Evolutionary conservation across 1,139 yeast species (phyloP), one percentile per base, ranked within the genome.

Genomic region (Geotrichum bryndzae): DNA sequence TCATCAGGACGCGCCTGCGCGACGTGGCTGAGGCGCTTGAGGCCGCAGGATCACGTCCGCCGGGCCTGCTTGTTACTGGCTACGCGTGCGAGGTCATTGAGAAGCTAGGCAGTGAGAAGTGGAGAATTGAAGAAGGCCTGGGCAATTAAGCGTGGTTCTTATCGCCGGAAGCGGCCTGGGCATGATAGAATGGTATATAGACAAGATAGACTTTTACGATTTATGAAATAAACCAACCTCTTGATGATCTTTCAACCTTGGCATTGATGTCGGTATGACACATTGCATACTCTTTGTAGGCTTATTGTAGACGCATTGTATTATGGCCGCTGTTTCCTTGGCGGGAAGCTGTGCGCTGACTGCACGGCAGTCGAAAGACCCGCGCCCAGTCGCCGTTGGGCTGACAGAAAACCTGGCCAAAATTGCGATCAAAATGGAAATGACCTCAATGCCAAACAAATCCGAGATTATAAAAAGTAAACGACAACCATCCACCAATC

Each of bases 1-100:
- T 92, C 13, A 85, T 92, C 3, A 79, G 96, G 66, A 89, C 97
- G 0, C 81, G 84, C 1, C 76, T 94, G 59, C 79, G 80, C 57
- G 76, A 86, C 65, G 84, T 91, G 1, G 87, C 86, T 0, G 84
- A 80, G 41, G 96, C 95, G 0, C 83, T 91, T 1, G 88, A 87
- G 66, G 83, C 82, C n/a, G 83, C 85, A 58, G 98, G 97, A 0
- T 87, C 95, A 13, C 80, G 97, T 65, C 99, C 99, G 0, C 99
- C 99, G 0, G 98, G 99, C 0, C 77, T 94, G 63, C 78, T 94
- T 55, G 87, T 94, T 1, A 83, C 91, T 1, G 98, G 99, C 0
- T 79, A 82, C 67, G 88, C 96, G 0, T 91, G 97, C 69, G 83
- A 82, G 35, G 90, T 87, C 0, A 61, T 72, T 62, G 63, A 71